Evolutionary conservation across 768 basidiomycete genomes (phyloP).

Genomic region (Pleurotus eryngii): DNA sequence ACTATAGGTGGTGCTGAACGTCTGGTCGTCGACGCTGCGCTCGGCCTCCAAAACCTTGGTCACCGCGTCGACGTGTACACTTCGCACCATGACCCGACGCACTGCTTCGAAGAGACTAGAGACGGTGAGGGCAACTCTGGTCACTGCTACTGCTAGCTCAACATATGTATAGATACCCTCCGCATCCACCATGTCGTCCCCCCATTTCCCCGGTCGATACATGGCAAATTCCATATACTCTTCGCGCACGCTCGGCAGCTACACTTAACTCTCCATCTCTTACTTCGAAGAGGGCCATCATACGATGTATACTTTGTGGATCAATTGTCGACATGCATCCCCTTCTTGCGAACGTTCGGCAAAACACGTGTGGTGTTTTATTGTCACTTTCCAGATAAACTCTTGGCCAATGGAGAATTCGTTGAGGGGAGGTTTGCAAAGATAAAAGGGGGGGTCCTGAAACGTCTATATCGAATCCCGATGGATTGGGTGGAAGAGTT

Average conservation of each 20-base stretch:
- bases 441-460: constrained; percentile 49
- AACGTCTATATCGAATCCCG: constrained; percentile 78
- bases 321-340: constrained; percentile 90
- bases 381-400: constrained; percentile 96
- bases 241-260: constrained; percentile 88
- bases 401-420: constrained; percentile 72
- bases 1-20: constrained; percentile 88
- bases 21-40: constrained; percentile 90
- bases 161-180: constrained; percentile 60
- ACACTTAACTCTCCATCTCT: constrained; percentile 69
- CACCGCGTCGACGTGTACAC: constrained; percentile 90
- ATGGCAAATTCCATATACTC: constrained; percentile 83
- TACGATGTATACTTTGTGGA: constrained; percentile 93
- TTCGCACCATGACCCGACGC: constrained; percentile 81
- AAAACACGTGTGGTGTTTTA: constrained; percentile 91
- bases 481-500: constrained; percentile 89
- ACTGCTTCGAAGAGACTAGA: constrained; percentile 92
- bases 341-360: constrained; percentile 65
- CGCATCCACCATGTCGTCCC: constrained; percentile 68
- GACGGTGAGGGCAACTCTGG: constrained; percentile 56
- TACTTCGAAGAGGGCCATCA: constrained; percentile 41
- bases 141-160: not conserved
- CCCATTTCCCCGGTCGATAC: constrained; percentile 76
- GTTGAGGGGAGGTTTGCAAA: constrained; percentile 48
- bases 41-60: constrained; percentile 80